Conservation (phyloP, 352 stramenopile genomes). For the Blastocystis sp. region DNA sequence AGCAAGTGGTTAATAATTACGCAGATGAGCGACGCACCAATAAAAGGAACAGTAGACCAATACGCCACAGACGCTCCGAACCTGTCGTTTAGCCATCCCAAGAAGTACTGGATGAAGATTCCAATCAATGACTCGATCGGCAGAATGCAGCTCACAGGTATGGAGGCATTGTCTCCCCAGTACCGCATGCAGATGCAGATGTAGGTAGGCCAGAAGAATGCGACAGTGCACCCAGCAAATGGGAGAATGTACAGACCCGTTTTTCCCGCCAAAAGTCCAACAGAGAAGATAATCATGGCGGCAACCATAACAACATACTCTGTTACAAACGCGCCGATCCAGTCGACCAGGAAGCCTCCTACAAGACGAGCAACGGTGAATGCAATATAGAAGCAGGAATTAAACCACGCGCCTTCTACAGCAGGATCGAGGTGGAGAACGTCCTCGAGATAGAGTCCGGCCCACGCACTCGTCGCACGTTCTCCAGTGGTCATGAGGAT, state of each 20-base stretch:
- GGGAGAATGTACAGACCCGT: conserved; percentile 36
- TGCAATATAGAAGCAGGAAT: conserved; percentile 49
- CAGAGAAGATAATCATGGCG: conserved; percentile 25
- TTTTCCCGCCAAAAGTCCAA: conserved; percentile 21
- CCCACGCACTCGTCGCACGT: conserved; percentile 48
- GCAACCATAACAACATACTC: conserved; percentile 20
- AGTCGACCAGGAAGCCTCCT: conserved; percentile 46
- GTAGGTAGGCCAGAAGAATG: conserved; percentile 60
- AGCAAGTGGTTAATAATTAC: conserved; percentile 35
- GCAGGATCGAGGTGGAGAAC: conserved; percentile 57
- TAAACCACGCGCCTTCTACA: conserved; percentile 54
- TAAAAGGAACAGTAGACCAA: conserved; percentile 25
- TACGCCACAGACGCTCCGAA: conserved; percentile 23
- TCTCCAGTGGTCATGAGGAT: conserved; percentile 47
- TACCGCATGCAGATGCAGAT: conserved; percentile 58
- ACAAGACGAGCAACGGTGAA: conserved; percentile 37
- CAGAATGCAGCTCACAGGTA: conserved; percentile 48
- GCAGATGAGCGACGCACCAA: not conserved
- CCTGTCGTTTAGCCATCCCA: conserved; percentile 47
- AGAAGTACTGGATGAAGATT: conserved; percentile 36
- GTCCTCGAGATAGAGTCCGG: conserved; percentile 49
- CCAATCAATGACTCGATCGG: conserved; percentile 1
- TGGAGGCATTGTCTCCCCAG: conserved; percentile 22
- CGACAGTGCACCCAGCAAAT: conserved; percentile 11
- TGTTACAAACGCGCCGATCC: conserved; percentile 1